phyloP scores from a whole-genome alignment of 139 green algal species.

The Mesostigma viride region DNA sequence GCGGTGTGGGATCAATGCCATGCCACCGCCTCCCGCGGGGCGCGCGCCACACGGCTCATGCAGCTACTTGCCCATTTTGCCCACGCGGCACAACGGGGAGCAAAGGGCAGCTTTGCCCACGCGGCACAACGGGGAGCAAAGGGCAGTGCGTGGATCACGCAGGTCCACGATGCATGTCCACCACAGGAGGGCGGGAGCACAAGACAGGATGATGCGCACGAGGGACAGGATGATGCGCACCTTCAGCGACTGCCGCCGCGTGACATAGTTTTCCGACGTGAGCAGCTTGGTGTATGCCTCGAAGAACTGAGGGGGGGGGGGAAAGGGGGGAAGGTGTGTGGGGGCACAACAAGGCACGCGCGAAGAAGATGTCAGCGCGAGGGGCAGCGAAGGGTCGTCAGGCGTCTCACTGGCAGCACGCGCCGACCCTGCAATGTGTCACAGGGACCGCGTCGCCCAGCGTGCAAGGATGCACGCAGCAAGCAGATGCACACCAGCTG shows the following conservation, averaged over 20 bases:
- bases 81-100: not conserved
- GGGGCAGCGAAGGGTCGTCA: not conserved
- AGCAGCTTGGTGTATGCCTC: conserved; percentile 58
- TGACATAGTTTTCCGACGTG: conserved; percentile 80
- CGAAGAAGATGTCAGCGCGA: not conserved
- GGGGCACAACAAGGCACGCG: no score
- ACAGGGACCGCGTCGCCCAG: not conserved
- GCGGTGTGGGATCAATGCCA: no score
- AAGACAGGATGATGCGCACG: not conserved
- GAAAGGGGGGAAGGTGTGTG: no score
- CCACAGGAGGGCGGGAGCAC: not conserved
- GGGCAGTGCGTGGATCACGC: not conserved
- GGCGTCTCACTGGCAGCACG: no score
- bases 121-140: not conserved
- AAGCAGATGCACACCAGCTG: no score
- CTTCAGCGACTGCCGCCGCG: conserved; percentile 77
- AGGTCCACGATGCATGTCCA: not conserved
- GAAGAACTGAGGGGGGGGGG: no score
- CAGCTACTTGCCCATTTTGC: no score
- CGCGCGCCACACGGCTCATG: no score
- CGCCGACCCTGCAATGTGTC: no score
- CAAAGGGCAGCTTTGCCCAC: not conserved
- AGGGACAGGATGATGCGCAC: conserved; percentile 22
- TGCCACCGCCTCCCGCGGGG: no score
- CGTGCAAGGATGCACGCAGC: not conserved